phyloP scores from a whole-genome alignment of 106 monocot genomes.

The Vanilla planifolia region DNA sequence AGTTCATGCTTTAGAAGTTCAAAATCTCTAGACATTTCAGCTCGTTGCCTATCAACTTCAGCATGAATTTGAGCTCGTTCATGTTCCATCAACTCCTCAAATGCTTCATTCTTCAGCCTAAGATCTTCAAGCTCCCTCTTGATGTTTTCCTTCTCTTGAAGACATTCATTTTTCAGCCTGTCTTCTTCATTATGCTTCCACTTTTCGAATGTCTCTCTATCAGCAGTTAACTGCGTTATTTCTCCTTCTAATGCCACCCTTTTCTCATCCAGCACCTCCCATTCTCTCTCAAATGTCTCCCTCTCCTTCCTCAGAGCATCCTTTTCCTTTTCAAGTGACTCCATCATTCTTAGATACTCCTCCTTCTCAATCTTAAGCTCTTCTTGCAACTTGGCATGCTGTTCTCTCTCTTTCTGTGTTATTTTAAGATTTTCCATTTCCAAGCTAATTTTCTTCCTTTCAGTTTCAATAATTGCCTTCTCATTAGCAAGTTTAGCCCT shows the following conservation, averaged over 20 bases:
- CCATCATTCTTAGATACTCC: constrained; percentile 47
- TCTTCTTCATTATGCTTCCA: constrained; percentile 57
- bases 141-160: constrained; percentile 22
- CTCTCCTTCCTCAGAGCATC: constrained; percentile 72
- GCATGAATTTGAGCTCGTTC: constrained; percentile 42
- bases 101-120: constrained; percentile 59
- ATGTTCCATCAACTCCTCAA: constrained; percentile 52
- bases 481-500: constrained; percentile 41
- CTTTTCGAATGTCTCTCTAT: constrained; percentile 57
- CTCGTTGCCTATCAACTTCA: constrained; percentile 35
- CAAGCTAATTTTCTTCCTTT: constrained; percentile 26
- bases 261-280: constrained; percentile 89
- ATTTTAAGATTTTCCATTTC: constrained; percentile 68
- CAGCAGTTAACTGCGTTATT: constrained; percentile 35
- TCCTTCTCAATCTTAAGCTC: constrained; percentile 80
- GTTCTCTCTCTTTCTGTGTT: constrained; percentile 57
- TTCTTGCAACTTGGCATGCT: constrained; percentile 37
- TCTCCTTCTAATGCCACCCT: constrained; percentile 41
- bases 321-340: constrained; percentile 41
- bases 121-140: constrained; percentile 59
- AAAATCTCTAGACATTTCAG: constrained; percentile 43
- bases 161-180: constrained; percentile 44
- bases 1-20: constrained; percentile 47
- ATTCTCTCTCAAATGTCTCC: constrained; percentile 84
- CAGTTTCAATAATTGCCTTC: constrained; percentile 47